These are phyloP conservation scores for Ceriops tagal DNA, from an alignment of 345 rosid species.

Conservation along the genomic window DNA sequence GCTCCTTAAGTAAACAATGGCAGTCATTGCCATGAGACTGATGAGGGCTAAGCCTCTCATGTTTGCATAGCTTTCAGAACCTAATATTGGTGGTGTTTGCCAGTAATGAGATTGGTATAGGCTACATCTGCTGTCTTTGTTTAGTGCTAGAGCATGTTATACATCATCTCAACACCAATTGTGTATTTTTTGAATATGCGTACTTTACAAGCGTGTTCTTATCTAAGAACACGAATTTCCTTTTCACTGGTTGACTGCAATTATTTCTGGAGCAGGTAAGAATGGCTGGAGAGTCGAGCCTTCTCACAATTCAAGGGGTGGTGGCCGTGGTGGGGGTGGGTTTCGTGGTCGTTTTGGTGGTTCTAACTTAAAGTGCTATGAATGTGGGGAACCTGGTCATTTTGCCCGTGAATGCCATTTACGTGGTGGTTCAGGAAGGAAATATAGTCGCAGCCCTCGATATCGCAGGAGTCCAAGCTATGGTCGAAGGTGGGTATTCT, in stretches of 20 bases:
- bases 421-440: slow-evolving; percentile 72
- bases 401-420: slow-evolving; percentile 84
- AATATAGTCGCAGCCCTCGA: slow-evolving; percentile 79
- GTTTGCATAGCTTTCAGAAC: no score
- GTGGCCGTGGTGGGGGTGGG: slow-evolving; percentile 19
- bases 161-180: no score
- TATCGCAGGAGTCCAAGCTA: slow-evolving; percentile 85
- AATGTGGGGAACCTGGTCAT: slow-evolving; percentile 90
- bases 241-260: background rate
- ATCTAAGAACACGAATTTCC: background rate
- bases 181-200: no score
- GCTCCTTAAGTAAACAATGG: no score
- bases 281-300: slow-evolving; percentile 91
- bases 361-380: slow-evolving; percentile 84
- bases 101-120: no score
- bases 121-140: no score
- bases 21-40: no score
- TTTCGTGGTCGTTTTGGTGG: slow-evolving; percentile 80
- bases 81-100: no score
- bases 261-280: slow-evolving; percentile 45
- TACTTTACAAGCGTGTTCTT: no score
- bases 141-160: no score
- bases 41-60: no score
- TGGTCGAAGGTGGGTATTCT: slow-evolving; percentile 54
- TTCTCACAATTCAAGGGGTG: slow-evolving; percentile 70